Evolutionary conservation across 2,329 filamentous ascomycete species (phyloP).

Genomic region (Colletotrichum graminicola): DNA sequence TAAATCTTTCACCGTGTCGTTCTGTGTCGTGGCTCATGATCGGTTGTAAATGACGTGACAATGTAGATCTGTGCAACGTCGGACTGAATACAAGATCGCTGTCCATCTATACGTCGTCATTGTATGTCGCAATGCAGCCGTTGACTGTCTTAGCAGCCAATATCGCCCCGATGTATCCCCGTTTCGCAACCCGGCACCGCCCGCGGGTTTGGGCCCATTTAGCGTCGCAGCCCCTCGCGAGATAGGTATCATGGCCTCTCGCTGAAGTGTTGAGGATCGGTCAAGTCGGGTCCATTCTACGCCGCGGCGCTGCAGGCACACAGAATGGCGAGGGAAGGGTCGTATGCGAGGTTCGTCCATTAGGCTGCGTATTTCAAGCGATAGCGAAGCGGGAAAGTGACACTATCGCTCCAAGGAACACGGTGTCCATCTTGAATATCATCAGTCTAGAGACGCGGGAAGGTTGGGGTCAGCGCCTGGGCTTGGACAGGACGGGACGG

Average conservation of each 20-base stretch:
- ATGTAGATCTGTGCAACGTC: slow-evolving; percentile 4
- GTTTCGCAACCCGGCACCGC: background rate
- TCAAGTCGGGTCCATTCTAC: slow-evolving; percentile 45
- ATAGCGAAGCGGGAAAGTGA: slow-evolving; percentile 46
- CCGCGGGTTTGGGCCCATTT: background rate
- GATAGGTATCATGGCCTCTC: slow-evolving; percentile 48
- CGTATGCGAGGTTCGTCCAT: slow-evolving; percentile 46
- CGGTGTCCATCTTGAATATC: slow-evolving; percentile 48
- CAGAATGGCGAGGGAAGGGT: slow-evolving; percentile 46
- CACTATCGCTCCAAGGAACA: slow-evolving; percentile 48
- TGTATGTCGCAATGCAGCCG: background rate
- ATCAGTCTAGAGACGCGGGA: slow-evolving; percentile 43
- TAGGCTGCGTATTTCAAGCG: slow-evolving; percentile 43
- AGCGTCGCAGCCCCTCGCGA: slow-evolving; percentile 43
- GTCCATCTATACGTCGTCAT: background rate
- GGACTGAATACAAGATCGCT: background rate
- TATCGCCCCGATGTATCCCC: slow-evolving; percentile 9
- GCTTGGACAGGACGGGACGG: too few relatives aligned
- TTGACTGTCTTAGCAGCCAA: background rate
- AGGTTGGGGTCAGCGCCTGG: background rate
- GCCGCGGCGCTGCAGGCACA: slow-evolving; percentile 47
- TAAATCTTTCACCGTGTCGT: background rate
- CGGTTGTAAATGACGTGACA: background rate
- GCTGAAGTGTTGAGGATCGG: slow-evolving; percentile 46
- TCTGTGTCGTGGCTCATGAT: background rate